Conservation (phyloP, 23 red algal species). For the Gracilaria gracilis region DNA sequence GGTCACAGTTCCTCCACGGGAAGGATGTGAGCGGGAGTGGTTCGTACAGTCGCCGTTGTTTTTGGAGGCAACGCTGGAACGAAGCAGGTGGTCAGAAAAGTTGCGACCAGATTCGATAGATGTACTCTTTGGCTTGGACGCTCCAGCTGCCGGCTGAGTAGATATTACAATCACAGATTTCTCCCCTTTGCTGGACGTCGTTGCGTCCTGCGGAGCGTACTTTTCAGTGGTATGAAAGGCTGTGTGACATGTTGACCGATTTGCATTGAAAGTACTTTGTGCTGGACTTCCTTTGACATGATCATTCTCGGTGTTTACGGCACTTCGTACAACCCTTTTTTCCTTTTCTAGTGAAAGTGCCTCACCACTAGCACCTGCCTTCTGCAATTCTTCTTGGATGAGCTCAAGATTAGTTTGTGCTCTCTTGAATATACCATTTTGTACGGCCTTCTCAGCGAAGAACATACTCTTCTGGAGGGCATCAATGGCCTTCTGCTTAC, state of each 20-base stretch:
- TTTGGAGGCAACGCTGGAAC: slow-evolving; percentile 10
- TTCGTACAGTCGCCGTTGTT: neutral
- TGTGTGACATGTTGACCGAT: neutral
- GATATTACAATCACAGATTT: slow-evolving; percentile 50
- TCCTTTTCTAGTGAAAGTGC: slow-evolving; percentile 3
- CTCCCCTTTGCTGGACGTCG: slow-evolving; percentile 28
- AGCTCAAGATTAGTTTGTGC: slow-evolving; percentile 61
- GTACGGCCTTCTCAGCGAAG: slow-evolving; percentile 33
- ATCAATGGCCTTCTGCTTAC: slow-evolving; percentile 52
- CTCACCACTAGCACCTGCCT: neutral
- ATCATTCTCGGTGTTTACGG: neutral
- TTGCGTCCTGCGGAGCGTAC: neutral
- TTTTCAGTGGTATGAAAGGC: neutral
- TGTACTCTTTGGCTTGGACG: neutral
- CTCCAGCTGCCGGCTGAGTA: slow-evolving; percentile 7
- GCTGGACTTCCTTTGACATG: neutral
- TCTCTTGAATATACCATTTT: slow-evolving; percentile 28
- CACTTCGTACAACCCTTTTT: neutral
- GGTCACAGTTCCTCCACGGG: neutral
- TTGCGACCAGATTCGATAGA: neutral
- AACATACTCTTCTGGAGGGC: slow-evolving; percentile 50
- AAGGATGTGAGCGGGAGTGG: slow-evolving; percentile 18
- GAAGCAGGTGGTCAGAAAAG: neutral
- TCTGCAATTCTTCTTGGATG: slow-evolving; percentile 13
- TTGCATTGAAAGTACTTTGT: neutral